phyloP scores from a whole-genome alignment of 1,284 basidiomycete species.

The Cutaneotrichosporon curvatum region DNA sequence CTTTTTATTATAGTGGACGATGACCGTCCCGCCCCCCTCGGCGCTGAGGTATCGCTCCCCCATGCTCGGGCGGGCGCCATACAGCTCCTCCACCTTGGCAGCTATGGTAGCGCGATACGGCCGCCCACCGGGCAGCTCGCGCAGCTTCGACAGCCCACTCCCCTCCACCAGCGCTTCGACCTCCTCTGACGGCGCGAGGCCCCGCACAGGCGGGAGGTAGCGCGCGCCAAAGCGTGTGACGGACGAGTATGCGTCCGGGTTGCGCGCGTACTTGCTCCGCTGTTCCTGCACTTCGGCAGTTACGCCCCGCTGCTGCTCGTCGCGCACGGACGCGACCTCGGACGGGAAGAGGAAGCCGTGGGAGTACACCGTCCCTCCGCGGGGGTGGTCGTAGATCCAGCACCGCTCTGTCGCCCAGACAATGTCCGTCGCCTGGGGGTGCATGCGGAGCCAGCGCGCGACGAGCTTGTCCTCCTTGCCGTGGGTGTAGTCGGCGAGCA shows the following conservation, averaged over 20 bases:
- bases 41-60: slow-evolving; percentile 57
- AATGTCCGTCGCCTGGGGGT: slow-evolving; percentile 71
- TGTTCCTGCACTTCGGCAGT: slow-evolving; percentile 12
- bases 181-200: slow-evolving; percentile 60
- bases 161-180: slow-evolving; percentile 93
- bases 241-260: slow-evolving; percentile 60
- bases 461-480: slow-evolving; percentile 91
- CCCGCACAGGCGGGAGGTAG: slow-evolving; percentile 65
- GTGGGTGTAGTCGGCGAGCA: slow-evolving; percentile 59
- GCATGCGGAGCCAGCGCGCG: slow-evolving; percentile 86
- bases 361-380: slow-evolving; percentile 86
- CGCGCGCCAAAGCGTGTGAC: slow-evolving; percentile 76
- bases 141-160: slow-evolving; percentile 13
- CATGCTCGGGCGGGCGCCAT: slow-evolving; percentile 36
- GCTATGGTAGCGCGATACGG: slow-evolving; percentile 5
- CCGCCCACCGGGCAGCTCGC: slow-evolving; percentile 16
- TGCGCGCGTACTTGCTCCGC: slow-evolving; percentile 19
- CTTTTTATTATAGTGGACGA: slow-evolving; percentile 96
- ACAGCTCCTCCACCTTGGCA: slow-evolving; percentile 50
- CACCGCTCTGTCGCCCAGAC: slow-evolving; percentile 88
- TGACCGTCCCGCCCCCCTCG: slow-evolving; percentile 77
- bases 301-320: slow-evolving; percentile 34
- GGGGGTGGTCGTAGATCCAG: slow-evolving; percentile 98
- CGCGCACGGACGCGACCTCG: slow-evolving; percentile 63
- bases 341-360: slow-evolving; percentile 98